Evolutionary conservation across 768 basidiomycete species (phyloP), one percentile per base, ranked within the genome.

Genomic region (Macrolepiota dolichaula): DNA sequence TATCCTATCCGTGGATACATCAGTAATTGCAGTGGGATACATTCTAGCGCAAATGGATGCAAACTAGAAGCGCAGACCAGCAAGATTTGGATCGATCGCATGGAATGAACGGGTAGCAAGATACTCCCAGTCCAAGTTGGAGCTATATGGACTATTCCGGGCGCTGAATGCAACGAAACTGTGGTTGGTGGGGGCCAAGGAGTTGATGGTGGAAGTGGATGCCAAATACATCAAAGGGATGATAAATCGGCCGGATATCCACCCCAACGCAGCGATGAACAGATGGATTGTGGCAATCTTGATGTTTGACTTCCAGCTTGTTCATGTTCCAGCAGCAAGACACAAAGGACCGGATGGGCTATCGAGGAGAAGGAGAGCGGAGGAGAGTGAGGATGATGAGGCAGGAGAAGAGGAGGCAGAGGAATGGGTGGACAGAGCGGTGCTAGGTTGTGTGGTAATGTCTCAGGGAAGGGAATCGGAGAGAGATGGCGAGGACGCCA

Each of bases 1-100:
- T n/a, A 68, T 73, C 2, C 40, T 79, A 0, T 62, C 76, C 6
- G 73, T 77, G 0, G 71, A 78, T 61, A 70, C 74, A 3, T 71
- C 66, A 2, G 24, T 62, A 0, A 66, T 72, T 9, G 74, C 72
- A 0, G 69, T 76, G 1, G 66, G 66, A 19, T 56, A 61, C 40
- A 65, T 68, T 13, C 53, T 70, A 0, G 62, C 59, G 15, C 69
- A 70, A 51, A 7, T 67, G 1, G 64, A 58, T 38, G 44, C 15
- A 58, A 69, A 15, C 70, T 65, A 63, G 7, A 36, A 53, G 32
- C 47, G 67, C 44, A 40, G 63, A 17, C 73, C 70, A 1, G 68
- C 71, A 0, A 63, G 67, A 0, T 81, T 70, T 62, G 73, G 76
- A 0, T 79, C 76, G 0, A 56, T 78, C 0, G 55, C 74, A 2